Evolutionary conservation across 345 rosid species (phyloP), one percentile per base, ranked within the genome.

Genomic region (Passiflora organensis): DNA sequence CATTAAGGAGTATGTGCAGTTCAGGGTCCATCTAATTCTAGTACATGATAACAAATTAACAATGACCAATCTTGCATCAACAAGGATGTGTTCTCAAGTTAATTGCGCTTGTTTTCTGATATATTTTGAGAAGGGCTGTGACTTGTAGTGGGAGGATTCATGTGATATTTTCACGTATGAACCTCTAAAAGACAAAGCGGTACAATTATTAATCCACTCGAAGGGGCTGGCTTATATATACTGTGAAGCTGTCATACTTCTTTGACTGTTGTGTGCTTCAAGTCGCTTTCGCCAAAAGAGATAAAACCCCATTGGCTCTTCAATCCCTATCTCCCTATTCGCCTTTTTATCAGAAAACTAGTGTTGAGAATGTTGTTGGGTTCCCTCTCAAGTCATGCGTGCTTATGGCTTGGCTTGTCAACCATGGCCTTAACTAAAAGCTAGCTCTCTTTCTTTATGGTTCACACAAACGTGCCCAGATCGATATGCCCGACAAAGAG

Each of bases 241-340:
- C 34, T 50, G 62, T 43, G 48, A 63, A 20, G 36, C 39, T 43
- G 65, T 34, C 44, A 45, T 32, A 56, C 61, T 56, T 13, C 61
- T 58, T 62, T 72, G 76, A 72, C 72, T 18, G 59, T 19, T 41
- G 62, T 43, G 48, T 22, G 42, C 43, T 3, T 18, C 15, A 57
- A 12, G 86, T 85, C 89, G 78, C n/a, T 41, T 41, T 41, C 43
- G n/a, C 43, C 14, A 41, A 41, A 41, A 41, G n/a, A 15, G n/a
- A 37, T 6, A 15, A 41, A 41, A 1, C 43, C 34, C 34, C 3
- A 28, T 28, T 8, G 8, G 8, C 34, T 28, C 34, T 2, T 28
- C 34, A 28, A 3, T 28, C 34, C 8, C 8, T 28, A 2, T 28
- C 34, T 8, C 34, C 34, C 34, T 28, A 28, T 28, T 2, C 8